A percentile compares a stretch with the other conserved stretches of the same genome.
Conservation (phyloP, 345 rosid species). For the Hibiscus tridactylites region DNA sequence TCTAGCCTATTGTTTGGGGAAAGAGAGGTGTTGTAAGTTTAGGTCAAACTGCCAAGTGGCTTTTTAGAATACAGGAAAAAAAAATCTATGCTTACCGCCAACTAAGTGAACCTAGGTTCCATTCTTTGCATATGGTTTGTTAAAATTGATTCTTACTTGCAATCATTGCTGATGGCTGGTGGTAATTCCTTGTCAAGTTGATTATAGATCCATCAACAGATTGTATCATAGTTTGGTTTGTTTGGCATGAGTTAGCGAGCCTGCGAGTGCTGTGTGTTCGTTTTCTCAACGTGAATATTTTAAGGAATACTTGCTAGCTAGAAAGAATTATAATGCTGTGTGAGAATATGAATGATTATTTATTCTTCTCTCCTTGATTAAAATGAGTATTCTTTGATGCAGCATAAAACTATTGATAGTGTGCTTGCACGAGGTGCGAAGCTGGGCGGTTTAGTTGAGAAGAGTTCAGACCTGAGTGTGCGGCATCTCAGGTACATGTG, state of each 20-base stretch:
- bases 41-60: neutral
- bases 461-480: conserved; percentile 97
- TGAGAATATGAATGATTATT: neutral
- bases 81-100: no score
- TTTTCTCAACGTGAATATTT: neutral
- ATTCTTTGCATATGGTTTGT: neutral
- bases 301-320: neutral
- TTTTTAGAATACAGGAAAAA: neutral
- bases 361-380: neutral
- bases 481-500: conserved; percentile 77
- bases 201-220: neutral
- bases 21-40: neutral
- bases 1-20: neutral
- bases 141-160: neutral
- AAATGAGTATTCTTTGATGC: conserved; percentile 14
- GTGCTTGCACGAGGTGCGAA: no score
- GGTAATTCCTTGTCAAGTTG: neutral
- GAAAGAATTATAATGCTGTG: neutral
- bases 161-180: neutral
- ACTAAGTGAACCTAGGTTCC: neutral
- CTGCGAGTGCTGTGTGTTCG: neutral
- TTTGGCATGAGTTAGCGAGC: neutral
- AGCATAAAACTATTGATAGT: conserved; percentile 35
- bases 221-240: neutral
- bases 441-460: conserved; percentile 38